phyloP scores from a whole-genome alignment of 768 basidiomycete species.

The Pulveroboletus ravenelii region DNA sequence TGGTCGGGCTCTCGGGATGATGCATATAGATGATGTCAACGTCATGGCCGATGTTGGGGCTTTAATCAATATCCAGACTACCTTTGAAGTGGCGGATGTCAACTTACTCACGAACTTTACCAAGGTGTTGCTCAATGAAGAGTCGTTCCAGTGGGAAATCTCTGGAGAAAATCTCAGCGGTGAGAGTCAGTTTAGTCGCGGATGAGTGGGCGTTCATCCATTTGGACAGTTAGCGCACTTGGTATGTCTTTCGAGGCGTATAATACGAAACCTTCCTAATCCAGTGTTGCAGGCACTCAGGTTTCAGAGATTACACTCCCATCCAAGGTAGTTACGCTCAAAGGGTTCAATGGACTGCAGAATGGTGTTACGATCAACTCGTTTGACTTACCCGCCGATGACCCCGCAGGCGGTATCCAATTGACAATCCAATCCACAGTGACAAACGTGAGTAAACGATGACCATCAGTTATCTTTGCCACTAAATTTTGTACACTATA shows the following conservation, averaged over 20 bases:
- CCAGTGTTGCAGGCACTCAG: constrained; percentile 42
- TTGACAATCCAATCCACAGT: constrained; percentile 58
- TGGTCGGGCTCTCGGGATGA: constrained; percentile 51
- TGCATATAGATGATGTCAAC: constrained; percentile 57
- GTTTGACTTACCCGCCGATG: constrained; percentile 67
- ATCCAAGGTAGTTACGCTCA: constrained; percentile 55
- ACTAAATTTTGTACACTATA: constrained; percentile 22
- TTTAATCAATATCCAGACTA: constrained; percentile 46
- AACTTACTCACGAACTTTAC: constrained; percentile 60
- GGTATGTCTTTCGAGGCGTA: constrained; percentile 33
- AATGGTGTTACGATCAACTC: constrained; percentile 57
- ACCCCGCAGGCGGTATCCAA: constrained; percentile 67
- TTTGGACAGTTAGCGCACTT: constrained; percentile 48
- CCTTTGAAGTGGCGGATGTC: constrained; percentile 56
- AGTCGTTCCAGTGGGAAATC: constrained; percentile 68
- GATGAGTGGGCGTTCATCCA: constrained; percentile 4
- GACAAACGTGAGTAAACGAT: constrained; percentile 45
- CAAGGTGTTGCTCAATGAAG: constrained; percentile 56
- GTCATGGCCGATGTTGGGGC: constrained; percentile 63
- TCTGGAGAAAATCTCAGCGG: constrained; percentile 59
- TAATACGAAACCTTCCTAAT: background rate
- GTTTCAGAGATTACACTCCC: constrained; percentile 53
- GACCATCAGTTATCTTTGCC: background rate
- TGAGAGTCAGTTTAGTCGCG: constrained; percentile 18
- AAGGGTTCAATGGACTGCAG: constrained; percentile 67